These are phyloP conservation scores for Chlamydomonas sphaeroides DNA, from an alignment of 139 green algal species.

Conservation along the genomic window DNA sequence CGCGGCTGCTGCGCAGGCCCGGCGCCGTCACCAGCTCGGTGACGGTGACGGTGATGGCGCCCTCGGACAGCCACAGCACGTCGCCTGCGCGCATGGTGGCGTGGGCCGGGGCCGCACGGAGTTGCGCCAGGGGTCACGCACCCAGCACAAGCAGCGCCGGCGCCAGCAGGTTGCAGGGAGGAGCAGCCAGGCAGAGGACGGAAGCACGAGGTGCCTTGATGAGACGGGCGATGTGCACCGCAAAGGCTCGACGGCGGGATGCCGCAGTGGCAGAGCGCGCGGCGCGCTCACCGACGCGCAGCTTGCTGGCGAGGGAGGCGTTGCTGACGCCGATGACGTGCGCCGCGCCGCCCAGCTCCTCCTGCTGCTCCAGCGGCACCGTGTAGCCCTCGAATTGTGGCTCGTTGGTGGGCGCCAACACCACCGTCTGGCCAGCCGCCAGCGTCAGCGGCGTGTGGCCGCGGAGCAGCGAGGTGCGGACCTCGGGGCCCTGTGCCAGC, in stretches of 20 bases:
- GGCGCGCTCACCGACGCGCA: conserved; percentile 31
- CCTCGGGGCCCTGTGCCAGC: conserved; percentile 53
- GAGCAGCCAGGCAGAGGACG: no score
- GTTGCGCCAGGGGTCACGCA: no score
- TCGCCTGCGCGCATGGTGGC: conserved; percentile 43
- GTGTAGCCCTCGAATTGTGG: conserved; percentile 22
- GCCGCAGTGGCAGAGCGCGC: no score
- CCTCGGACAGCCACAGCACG: conserved; percentile 61
- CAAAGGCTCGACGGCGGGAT: no score
- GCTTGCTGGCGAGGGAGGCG: conserved; percentile 41
- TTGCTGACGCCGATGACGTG: conserved; percentile 55
- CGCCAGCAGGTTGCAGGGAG: no score
- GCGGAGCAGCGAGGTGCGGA: conserved; percentile 52
- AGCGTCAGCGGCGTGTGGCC: conserved; percentile 46
- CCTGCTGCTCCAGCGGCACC: background rate
- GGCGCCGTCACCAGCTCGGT: conserved; percentile 22
- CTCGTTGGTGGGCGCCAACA: conserved; percentile 53
- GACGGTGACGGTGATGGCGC: conserved; percentile 53
- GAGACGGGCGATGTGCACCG: no score
- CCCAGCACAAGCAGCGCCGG: no score
- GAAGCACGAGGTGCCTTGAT: no score
- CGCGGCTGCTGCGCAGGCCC: no score
- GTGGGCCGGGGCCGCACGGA: no score
- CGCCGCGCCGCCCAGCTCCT: conserved; percentile 16
- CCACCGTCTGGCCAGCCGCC: conserved; percentile 33